Percentiles rank a stretch among this genome's conserved stretches.
Evolutionary conservation across 179 eudicot species (phyloP).

Genomic region (Dionaea muscipula): DNA sequence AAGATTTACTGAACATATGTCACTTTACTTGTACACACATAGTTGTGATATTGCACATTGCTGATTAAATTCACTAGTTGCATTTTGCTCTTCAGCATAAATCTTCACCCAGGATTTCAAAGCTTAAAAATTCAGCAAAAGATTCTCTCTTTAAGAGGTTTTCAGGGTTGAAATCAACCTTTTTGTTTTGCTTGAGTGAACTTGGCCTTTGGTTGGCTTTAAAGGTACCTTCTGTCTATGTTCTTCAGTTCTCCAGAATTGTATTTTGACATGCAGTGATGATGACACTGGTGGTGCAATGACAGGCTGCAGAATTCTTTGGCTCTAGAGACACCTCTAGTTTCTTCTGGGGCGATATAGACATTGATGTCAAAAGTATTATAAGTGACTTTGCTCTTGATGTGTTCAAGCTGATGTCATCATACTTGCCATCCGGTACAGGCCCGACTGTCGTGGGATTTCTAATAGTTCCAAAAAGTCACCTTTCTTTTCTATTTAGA

Average conservation of each 20-base stretch:
- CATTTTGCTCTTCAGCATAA: slow-evolving; percentile 35
- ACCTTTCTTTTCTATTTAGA: not conserved
- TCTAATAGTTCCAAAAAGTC: not conserved
- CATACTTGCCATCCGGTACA: slow-evolving; percentile 48
- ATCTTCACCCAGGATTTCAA: slow-evolving; percentile 14
- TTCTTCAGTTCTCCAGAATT: slow-evolving; percentile 3
- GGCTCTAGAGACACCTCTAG: slow-evolving; percentile 27
- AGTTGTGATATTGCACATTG: too few relatives aligned
- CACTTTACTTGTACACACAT: too few relatives aligned
- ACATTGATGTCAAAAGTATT: slow-evolving; percentile 31
- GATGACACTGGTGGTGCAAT: slow-evolving; percentile 9
- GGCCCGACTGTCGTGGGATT: not conserved
- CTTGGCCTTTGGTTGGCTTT: slow-evolving; percentile 77
- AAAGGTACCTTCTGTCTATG: slow-evolving; percentile 36
- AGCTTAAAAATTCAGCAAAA: slow-evolving; percentile 18
- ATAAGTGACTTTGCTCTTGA: slow-evolving; percentile 44
- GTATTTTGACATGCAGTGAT: not conserved
- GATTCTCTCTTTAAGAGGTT: slow-evolving; percentile 33
- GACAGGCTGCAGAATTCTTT: slow-evolving; percentile 62
- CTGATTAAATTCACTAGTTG: too few relatives aligned
- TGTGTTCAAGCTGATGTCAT: slow-evolving; percentile 31
- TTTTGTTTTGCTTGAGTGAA: slow-evolving; percentile 54
- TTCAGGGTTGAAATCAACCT: slow-evolving; percentile 31
- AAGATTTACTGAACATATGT: too few relatives aligned
- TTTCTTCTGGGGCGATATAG: slow-evolving; percentile 44